Conservation (phyloP, 306 rosid species). For the Ochetophila trinervis region DNA sequence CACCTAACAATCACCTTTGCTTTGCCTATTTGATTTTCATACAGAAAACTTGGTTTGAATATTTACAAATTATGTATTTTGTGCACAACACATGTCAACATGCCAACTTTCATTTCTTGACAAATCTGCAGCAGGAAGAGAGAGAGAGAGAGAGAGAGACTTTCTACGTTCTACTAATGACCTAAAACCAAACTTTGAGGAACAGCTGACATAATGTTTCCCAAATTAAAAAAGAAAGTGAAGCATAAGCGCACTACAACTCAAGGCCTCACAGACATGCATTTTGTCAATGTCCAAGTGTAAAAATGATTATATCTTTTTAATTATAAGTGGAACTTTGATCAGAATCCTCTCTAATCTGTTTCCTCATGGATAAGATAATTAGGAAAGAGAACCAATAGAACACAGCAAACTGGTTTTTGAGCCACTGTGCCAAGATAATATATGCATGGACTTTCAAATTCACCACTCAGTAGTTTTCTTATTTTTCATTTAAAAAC, state of each 20-base stretch:
- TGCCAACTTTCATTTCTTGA: slow-evolving; percentile 1
- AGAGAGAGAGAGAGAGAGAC: neutral
- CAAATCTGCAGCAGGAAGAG: neutral
- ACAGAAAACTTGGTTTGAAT: neutral
- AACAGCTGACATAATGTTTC: slow-evolving; percentile 10
- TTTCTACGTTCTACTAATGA: neutral
- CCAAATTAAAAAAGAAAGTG: slow-evolving; percentile 3
- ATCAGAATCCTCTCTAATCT: slow-evolving; percentile 7
- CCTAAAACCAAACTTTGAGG: slow-evolving; percentile 29
- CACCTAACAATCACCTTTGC: neutral
- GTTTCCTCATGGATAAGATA: slow-evolving; percentile 18
- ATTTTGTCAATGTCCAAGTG: neutral
- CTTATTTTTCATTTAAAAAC: too few relatives aligned
- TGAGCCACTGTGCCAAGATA: neutral
- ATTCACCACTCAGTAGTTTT: neutral
- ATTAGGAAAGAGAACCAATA: slow-evolving; percentile 23
- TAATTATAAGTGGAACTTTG: slow-evolving; percentile 2
- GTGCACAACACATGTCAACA: slow-evolving; percentile 11
- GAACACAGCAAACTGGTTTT: neutral
- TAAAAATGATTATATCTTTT: neutral
- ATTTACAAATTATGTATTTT: neutral
- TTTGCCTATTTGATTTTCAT: neutral
- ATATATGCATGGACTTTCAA: neutral
- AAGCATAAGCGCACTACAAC: slow-evolving; percentile 15
- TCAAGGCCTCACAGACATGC: neutral